Base-by-base conservation (phyloP, 2,329 filamentous ascomycete species). In the Cladosporium halotolerans region DNA sequence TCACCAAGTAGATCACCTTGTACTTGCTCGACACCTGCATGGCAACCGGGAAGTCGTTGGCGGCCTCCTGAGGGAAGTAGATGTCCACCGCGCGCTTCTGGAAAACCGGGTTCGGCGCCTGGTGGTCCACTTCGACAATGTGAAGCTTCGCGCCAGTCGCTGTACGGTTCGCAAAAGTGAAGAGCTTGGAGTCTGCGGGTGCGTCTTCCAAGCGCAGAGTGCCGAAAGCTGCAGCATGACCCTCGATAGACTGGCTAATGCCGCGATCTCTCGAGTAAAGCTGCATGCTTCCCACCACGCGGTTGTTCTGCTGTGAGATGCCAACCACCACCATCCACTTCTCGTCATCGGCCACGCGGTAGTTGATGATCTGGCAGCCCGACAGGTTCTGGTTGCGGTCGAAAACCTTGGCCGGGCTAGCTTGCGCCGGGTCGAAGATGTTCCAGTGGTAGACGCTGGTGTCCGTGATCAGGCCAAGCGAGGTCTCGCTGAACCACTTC, bases 251-350 rank as follows among this genome's bases (percentile, higher is more conserved):
- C 73, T 99, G 95, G 73, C 92, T 97, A 70, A 99, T 96, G 51
- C 91, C 91, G 61, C 93, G 86, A 64, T 96, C 92, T 70, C 86
- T 90, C 55, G 93, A 97, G 75, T 96, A 97, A 34, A 99, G 82
- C 74, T 99, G 95, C 86, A 99, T 93, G 58, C 89, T 88, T 61
- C 93, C 93, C 40, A 95, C 91, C 40, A 99, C 91, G 57, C 93
- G 89, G 54, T 91, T 92, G 69, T 91, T 85, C 68, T 95, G 88
- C 70, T 91, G 89, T 55, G 91, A 91, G 65, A 99, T 99, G 66
- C 93, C 93, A 55, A 99, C 90, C 53, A 96, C 85, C 31, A 95
- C 91, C 85, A 95, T 95, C 93, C 93, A 99, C 74, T 96, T 96
- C 70, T 90, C 89, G 61, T 99, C 92, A 60, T 85, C 83, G 72